Base-by-base conservation (phyloP, 306 rosid genomes). In the Begonia loranthoides region DNA sequence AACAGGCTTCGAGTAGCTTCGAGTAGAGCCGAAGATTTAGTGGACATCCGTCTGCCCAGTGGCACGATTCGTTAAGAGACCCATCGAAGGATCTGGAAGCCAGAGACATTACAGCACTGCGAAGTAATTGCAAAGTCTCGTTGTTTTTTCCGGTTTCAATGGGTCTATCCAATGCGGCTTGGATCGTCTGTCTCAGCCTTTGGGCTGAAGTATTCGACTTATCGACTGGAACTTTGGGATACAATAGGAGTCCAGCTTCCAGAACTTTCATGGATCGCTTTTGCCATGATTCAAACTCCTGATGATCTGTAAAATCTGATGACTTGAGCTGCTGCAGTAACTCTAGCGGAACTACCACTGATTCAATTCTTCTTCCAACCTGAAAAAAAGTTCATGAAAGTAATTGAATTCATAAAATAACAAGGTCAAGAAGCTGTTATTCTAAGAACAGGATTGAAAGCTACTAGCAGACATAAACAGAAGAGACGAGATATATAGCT, bases 31-130 rank as follows among this genome's bases (percentile, higher is more conserved):
- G 70, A 63, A 90, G 95, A 69, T 90, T 90, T 72, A 90, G 64
- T 2, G 99, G 99, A 49, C 86, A 68, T 59, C 99, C 99, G 70
- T 90, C 99, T 5, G 99, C 99, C 99, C 99, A 90, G 65, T 90
- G 99, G 51, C 94, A 86, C 2, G 81, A 68, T 59, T 90, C 95
- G 40, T 66, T 64, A 16, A 78, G 72, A 63, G 89, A 81, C 9
- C 94, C 95, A 28, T 86, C 94, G 49, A 78, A 64, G 4, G 95
- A 72, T 79, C 99, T 80, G 59, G 73, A 76, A 6, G 99, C 94
- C 58, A 90, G 95, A 59, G 92, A 28, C 70, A 62, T 76, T 17
- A 82, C 95, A 60, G 99, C 92, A 56, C 77, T 86, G 36, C 99
- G 94, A 64, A 90, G 99, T 76, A 82, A 79, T 75, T 90, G 99